These are phyloP conservation scores for Blastobotrys illinoisensis DNA, from an alignment of 1,139 yeast genomes.

Conservation along the genomic window DNA sequence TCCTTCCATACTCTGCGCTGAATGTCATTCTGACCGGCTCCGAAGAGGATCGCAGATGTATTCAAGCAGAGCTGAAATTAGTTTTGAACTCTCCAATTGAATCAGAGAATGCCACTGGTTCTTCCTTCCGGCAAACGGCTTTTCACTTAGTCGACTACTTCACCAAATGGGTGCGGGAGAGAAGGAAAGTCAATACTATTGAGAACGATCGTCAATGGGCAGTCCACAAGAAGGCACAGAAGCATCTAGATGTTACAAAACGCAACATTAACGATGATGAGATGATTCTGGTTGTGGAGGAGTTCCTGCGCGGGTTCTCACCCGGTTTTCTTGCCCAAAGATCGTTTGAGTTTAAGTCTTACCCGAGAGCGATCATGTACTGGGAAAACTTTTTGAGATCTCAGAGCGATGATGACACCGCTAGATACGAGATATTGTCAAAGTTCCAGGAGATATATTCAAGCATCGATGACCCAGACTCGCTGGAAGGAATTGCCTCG, in stretches of 20 bases:
- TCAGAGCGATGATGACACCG: constrained; percentile 32
- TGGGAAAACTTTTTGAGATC: constrained; percentile 68
- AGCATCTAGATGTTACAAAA: not conserved
- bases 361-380: constrained; percentile 83
- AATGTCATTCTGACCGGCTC: constrained; percentile 56
- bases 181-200: constrained; percentile 17
- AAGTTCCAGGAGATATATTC: constrained; percentile 72
- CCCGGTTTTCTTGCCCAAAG: constrained; percentile 67
- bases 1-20: constrained; percentile 76
- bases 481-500: constrained; percentile 80
- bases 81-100: constrained; percentile 47
- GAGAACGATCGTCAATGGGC: not conserved
- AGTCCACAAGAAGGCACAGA: not conserved
- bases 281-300: constrained; percentile 30
- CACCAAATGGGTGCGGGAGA: constrained; percentile 61
- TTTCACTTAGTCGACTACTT: constrained; percentile 80
- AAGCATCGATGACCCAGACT: constrained; percentile 81
- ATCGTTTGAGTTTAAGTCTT: constrained; percentile 79
- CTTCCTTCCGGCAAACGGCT: constrained; percentile 60
- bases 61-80: constrained; percentile 52
- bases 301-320: constrained; percentile 53
- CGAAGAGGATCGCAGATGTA: constrained; percentile 40
- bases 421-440: constrained; percentile 24
- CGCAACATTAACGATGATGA: constrained; percentile 12
- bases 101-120: constrained; percentile 49